Evolutionary conservation across 306 rosid genomes (phyloP).

Genomic region (Cucurbita maxima): DNA sequence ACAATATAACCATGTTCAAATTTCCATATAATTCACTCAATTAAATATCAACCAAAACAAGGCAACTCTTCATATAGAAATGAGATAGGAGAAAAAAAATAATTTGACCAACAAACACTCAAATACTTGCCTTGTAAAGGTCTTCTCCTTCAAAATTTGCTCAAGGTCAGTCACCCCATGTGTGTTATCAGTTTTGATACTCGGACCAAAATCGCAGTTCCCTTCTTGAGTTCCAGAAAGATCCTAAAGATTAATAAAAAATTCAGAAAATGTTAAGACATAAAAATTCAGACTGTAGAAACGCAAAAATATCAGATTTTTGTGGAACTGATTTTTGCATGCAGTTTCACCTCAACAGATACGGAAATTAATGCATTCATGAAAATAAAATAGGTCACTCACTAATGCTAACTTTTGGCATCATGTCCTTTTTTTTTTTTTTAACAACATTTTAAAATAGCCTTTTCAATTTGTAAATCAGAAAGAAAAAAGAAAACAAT

Average conservation of each 20-base stretch:
- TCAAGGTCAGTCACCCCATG: constrained; percentile 55
- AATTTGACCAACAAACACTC: not conserved
- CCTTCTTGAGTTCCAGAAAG: constrained; percentile 25
- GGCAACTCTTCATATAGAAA: not conserved
- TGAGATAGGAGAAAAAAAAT: not conserved
- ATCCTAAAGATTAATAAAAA: constrained; percentile 13
- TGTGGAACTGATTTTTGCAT: not conserved
- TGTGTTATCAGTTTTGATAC: constrained; percentile 20
- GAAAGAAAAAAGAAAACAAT: not conserved
- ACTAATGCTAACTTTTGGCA: not conserved
- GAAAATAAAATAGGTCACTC: not conserved
- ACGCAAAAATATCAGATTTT: not conserved
- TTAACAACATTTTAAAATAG: not conserved
- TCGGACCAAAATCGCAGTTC: constrained; percentile 20
- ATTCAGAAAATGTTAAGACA: not conserved
- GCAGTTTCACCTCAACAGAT: not conserved
- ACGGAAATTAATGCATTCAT: not conserved
- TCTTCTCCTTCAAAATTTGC: constrained; percentile 68
- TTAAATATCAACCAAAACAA: not conserved
- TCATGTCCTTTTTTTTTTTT: not conserved
- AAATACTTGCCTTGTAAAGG: constrained; percentile 61
- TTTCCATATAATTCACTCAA: not conserved
- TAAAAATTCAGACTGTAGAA: not conserved
- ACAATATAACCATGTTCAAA: not conserved
- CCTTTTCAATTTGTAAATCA: not conserved